Base-by-base conservation (phyloP, 164 flowering plant genomes). In the Stephania japonica region DNA sequence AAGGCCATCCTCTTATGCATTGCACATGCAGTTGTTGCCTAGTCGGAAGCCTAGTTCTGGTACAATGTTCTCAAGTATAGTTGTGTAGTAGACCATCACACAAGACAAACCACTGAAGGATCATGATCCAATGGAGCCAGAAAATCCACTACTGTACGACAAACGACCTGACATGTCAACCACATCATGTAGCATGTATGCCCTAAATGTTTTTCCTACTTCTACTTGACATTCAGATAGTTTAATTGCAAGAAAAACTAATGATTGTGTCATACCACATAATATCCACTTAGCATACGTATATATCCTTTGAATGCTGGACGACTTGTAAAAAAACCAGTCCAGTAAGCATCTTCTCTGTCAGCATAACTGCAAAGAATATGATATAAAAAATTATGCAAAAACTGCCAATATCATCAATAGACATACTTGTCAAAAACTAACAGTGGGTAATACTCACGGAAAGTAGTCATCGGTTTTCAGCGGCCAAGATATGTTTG, bases 291-390 rank as follows among this genome's bases (percentile, higher is more conserved):
- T 42, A 92, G 76, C 78, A 77, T 65, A 53, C 99, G 86, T 7
- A 86, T 72, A 77, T 91, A 92, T 82, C 91, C 42, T 80, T 94
- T 94, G 49, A 94, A 80, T 68, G 91, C 90, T 63, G 99, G 95
- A 41, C 99, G 94, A 66, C 99, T 94, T 27, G 97, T 90, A 74
- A 84, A 94, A 78, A 59, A 94, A 4, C 98, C 99, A 67, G 99
- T 94, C 98, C 98, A 94, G 67, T 94, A 94, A 53, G 96, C 87
- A 88, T 90, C 82, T 75, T 38, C 72, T 1, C 81, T 50, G 75
- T 92, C 97, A 63, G 99, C 98, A 83, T 94, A 94, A 42, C 98
- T 94, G 81, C 61, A 61, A 14, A 23, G 4, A 47, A 47, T 47
- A 47, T 47, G 10, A 76, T 32, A 70, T 26, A n/a, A 62, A 6